Conservation (phyloP, 1,284 basidiomycete genomes). For the Coniferiporia weirii region DNA sequence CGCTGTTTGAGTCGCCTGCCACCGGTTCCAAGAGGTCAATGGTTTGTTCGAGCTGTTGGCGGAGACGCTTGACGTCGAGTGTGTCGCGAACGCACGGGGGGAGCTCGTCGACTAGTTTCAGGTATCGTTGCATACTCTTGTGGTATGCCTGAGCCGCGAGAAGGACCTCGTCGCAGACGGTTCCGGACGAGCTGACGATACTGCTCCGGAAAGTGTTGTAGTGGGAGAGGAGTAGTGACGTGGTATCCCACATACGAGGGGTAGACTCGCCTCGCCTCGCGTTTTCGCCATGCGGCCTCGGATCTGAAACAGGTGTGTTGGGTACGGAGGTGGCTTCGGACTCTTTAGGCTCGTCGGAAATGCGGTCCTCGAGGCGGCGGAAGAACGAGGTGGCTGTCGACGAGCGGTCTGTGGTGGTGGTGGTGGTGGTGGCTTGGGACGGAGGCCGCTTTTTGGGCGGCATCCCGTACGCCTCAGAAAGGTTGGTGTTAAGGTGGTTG, state of each 20-base stretch:
- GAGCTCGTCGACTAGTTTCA: constrained; percentile 1
- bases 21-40: constrained; percentile 1
- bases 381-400: not conserved
- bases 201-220: constrained; percentile 11
- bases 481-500: constrained; percentile 1
- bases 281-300: not conserved
- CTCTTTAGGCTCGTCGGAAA: not conserved
- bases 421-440: not conserved
- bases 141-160: constrained; percentile 3
- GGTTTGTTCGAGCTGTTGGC: constrained; percentile 1
- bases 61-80: constrained; percentile 5
- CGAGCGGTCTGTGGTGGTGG: not conserved
- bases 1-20: not conserved
- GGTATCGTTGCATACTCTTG: not conserved
- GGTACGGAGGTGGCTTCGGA: not conserved
- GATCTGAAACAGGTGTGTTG: not conserved
- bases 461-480: not conserved
- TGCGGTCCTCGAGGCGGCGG: not conserved
- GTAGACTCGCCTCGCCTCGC: not conserved
- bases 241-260: not conserved
- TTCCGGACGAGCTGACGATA: not conserved
- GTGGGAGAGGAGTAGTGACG: not conserved
- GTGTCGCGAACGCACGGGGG: constrained; percentile 10
- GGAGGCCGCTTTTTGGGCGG: not conserved
- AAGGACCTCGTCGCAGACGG: not conserved